Base-by-base conservation (phyloP, 2,329 filamentous ascomycete species). In the Gaeumannomyces sp. region DNA sequence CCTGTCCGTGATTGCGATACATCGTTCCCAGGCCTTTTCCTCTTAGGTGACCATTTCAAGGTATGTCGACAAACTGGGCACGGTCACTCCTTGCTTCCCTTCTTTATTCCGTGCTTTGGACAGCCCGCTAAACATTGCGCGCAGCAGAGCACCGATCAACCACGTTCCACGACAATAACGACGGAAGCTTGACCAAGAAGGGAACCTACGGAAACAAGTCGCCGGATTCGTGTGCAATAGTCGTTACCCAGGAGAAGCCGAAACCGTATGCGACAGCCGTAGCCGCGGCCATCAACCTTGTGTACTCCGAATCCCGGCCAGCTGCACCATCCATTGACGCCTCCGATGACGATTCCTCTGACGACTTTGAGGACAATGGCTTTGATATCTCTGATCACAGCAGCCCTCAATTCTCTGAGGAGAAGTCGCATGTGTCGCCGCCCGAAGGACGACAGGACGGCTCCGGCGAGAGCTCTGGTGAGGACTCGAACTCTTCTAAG, bases 161-260 rank as follows among this genome's bases (percentile, higher is more conserved):
- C 56, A 58, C 61, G 6, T 63, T 56, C 29, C 31, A 38, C 50
- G 61, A 63, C 14, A 63, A 63, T n/a, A 28, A 11, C 13, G 53
- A 63, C 27, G 61, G 61, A 10, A 33, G 53, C 16, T 28, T 63
- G 35, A 35, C 61, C 16, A 11, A 50, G n/a, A 16, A 31, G 13
- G 50, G 29, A 25, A 25, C 61, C 10, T 59, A 58, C 27, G 61
- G 61, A 19, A 25, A 27, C 31, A n/a, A 11, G 13, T 33, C 29
- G 16, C 27, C 22, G 4, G 16, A 4, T 4, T 19, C 25, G 22
- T 2, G 19, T 57, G 13, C 13, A n/a, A 63, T 35, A 6, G 53
- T 58, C 14, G 53, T 58, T 25, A 27, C 61, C 45, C 63, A 50
- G 16, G 57, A 16, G 19, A 22, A 53, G 45, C 45, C 45, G 19